These are phyloP conservation scores for Fistulinella prunicolor DNA, from an alignment of 768 basidiomycete genomes.

Conservation along the genomic window DNA sequence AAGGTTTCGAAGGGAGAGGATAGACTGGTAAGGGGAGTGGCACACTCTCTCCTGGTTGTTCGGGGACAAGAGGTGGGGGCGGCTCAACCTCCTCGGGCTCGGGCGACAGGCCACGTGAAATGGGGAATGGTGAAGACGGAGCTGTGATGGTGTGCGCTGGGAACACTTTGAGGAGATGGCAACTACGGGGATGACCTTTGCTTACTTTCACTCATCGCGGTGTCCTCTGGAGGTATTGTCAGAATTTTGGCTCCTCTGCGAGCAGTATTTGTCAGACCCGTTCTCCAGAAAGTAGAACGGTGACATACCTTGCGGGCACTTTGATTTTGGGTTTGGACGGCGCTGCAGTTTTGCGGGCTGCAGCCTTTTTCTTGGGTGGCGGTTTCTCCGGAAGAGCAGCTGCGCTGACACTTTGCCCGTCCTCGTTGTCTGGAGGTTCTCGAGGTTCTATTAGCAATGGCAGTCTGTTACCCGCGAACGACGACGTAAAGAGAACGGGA, in stretches of 20 bases:
- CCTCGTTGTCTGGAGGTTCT: slow-evolving; percentile 28
- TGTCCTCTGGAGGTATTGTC: slow-evolving; percentile 46
- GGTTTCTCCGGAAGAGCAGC: slow-evolving; percentile 32
- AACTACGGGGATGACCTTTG: slow-evolving; percentile 1
- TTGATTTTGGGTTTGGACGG: slow-evolving; percentile 35
- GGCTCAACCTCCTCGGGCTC: slow-evolving; percentile 44
- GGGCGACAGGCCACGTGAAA: slow-evolving; percentile 39
- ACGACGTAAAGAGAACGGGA: slow-evolving; percentile 25
- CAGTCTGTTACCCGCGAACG: neutral
- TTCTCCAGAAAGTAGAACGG: neutral
- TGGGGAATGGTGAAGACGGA: slow-evolving; percentile 62
- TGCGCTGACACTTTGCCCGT: slow-evolving; percentile 16
- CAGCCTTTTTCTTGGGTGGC: slow-evolving; percentile 47
- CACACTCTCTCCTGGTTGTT: slow-evolving; percentile 44
- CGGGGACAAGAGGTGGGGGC: slow-evolving; percentile 27
- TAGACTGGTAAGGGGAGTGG: slow-evolving; percentile 61
- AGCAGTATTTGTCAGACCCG: slow-evolving; percentile 9
- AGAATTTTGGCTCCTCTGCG: slow-evolving; percentile 29
- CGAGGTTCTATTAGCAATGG: slow-evolving; percentile 24
- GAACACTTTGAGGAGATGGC: slow-evolving; percentile 5
- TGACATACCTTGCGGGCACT: slow-evolving; percentile 29
- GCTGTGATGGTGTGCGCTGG: slow-evolving; percentile 66
- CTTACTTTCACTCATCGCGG: slow-evolving; percentile 61
- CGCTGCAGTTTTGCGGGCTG: slow-evolving; percentile 42
- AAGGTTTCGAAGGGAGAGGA: slow-evolving; percentile 78